A percentile compares a stretch with the other conserved stretches of the same genome.
These are phyloP conservation scores for Monosporozyma aerobia DNA, from an alignment of 805 yeast genomes.

Conservation along the genomic window DNA sequence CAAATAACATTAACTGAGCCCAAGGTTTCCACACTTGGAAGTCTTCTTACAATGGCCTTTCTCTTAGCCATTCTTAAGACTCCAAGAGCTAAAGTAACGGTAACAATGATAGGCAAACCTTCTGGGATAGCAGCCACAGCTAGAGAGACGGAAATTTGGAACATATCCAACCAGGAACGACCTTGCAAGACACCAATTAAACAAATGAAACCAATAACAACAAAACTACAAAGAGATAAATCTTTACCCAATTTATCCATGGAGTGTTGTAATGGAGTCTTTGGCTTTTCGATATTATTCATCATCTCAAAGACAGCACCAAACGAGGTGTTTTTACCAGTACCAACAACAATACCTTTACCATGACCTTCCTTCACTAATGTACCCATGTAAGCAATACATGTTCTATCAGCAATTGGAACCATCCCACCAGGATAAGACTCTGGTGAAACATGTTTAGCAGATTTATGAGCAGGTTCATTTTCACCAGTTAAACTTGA, in stretches of 20 bases:
- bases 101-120: constrained; percentile 95
- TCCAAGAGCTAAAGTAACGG: constrained; percentile 93
- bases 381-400: constrained; percentile 95
- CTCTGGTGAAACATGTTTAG: constrained; percentile 34
- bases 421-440: constrained; percentile 29
- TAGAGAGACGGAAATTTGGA: constrained; percentile 90
- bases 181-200: constrained; percentile 86
- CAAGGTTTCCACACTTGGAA: constrained; percentile 91
- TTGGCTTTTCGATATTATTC: constrained; percentile 91
- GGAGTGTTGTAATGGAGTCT: constrained; percentile 89
- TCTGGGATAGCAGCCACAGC: constrained; percentile 99
- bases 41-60: constrained; percentile 85
- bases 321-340: constrained; percentile 83
- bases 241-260: constrained; percentile 96
- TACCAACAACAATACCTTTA: constrained; percentile 83
- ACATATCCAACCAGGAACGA: constrained; percentile 93
- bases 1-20: constrained; percentile 93
- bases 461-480: constrained; percentile 65
- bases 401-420: constrained; percentile 59
- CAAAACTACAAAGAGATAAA: constrained; percentile 73
- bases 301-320: constrained; percentile 95
- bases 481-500: constrained; percentile 94
- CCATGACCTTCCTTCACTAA: constrained; percentile 95
- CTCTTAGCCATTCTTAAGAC: constrained; percentile 93
- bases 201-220: constrained; percentile 85